Conservation (phyloP, 129 eudicot genomes). For the Artemisia annua region DNA sequence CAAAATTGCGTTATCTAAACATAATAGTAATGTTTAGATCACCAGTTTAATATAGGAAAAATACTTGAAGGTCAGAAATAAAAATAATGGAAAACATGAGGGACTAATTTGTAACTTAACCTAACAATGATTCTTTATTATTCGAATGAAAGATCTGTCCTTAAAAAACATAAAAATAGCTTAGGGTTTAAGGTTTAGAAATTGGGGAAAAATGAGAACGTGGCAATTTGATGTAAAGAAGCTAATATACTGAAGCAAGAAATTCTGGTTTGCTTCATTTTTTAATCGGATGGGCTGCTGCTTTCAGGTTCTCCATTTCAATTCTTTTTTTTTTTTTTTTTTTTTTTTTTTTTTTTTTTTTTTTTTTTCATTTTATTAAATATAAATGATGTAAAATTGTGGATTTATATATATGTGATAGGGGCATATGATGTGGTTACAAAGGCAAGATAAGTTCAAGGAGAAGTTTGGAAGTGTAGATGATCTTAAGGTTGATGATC, state of each 20-base stretch:
- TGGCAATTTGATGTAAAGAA: constrained; percentile 46
- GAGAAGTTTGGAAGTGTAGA: constrained; percentile 69
- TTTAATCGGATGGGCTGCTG: constrained; percentile 91
- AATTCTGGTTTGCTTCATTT: constrained; percentile 77
- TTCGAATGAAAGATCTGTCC: no score
- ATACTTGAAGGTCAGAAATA: no score
- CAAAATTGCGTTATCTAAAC: no score
- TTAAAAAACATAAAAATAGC: no score
- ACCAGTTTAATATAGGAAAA: no score
- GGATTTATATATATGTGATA: constrained; percentile 20
- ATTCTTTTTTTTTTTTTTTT: neutral
- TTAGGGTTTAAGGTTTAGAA: constrained; percentile 39
- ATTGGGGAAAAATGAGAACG: constrained; percentile 49
- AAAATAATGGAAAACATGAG: no score
- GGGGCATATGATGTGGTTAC: constrained; percentile 98
- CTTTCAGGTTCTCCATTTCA: constrained; percentile 58
- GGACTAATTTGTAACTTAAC: no score
- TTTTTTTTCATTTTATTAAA: neutral
- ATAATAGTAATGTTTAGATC: no score
- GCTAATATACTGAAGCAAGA: constrained; percentile 57
- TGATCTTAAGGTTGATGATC: constrained; percentile 38
- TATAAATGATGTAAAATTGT: neutral
- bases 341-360: neutral
- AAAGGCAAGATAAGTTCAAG: constrained; percentile 85
- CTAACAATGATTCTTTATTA: no score